These are phyloP conservation scores for Silene noctiflora DNA, from an alignment of 179 eudicot species.

Conservation along the genomic window DNA sequence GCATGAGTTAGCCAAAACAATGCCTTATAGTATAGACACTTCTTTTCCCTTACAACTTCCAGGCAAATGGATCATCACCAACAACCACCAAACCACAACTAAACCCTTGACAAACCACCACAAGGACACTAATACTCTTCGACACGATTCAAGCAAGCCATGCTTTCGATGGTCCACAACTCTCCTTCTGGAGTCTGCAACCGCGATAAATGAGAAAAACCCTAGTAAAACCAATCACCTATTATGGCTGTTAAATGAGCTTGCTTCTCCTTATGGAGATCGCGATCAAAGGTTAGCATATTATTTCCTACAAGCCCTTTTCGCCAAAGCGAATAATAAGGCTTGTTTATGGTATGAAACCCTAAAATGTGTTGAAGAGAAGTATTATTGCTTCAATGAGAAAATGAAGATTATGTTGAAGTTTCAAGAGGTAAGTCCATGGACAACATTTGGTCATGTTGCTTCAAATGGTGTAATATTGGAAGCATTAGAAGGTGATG, in stretches of 20 bases:
- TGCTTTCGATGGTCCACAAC: slow-evolving; percentile 17
- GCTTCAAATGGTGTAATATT: slow-evolving; percentile 38
- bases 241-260: slow-evolving; percentile 33
- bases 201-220: slow-evolving; percentile 21
- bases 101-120: slow-evolving; percentile 12
- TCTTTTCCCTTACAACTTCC: slow-evolving; percentile 29
- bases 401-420: slow-evolving; percentile 29
- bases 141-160: slow-evolving; percentile 2
- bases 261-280: slow-evolving; percentile 32
- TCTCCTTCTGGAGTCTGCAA: slow-evolving; percentile 28
- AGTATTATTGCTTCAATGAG: slow-evolving; percentile 24
- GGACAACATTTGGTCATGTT: slow-evolving; percentile 39
- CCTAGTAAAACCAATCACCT: slow-evolving; percentile 21
- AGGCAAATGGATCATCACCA: slow-evolving; percentile 17
- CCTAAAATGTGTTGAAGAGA: slow-evolving; percentile 16
- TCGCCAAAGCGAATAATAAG: slow-evolving; percentile 22
- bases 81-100: slow-evolving; percentile 21
- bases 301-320: slow-evolving; percentile 28
- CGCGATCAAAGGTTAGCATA: slow-evolving; percentile 33
- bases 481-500: slow-evolving; percentile 30
- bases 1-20: slow-evolving; percentile 14
- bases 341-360: slow-evolving; percentile 15
- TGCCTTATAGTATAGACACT: slow-evolving; percentile 23
- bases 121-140: background rate
- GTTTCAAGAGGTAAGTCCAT: slow-evolving; percentile 39